These are phyloP conservation scores for Colletotrichum scovillei DNA, from an alignment of 2,329 filamentous ascomycete genomes.

Conservation along the genomic window DNA sequence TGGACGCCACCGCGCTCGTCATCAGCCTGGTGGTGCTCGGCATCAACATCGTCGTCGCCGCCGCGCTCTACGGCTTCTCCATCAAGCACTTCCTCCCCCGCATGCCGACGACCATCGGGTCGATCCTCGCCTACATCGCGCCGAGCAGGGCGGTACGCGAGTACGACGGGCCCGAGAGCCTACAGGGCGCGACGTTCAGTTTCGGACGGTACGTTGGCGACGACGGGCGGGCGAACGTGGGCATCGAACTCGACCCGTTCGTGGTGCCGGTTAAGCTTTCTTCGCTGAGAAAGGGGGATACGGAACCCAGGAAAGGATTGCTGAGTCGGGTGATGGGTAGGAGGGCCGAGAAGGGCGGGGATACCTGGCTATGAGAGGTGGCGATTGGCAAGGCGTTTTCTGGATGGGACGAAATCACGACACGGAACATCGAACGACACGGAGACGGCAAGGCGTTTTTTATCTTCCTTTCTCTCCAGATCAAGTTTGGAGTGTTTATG, in stretches of 20 bases:
- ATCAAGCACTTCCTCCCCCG: conserved; percentile 58
- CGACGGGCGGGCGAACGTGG: conserved; percentile 58
- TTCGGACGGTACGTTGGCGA: conserved; percentile 62
- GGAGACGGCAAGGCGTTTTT: too few species aligned
- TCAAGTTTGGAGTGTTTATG: too few species aligned
- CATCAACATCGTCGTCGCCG: conserved; percentile 54
- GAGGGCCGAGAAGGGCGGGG: neutral
- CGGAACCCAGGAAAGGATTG: conserved; percentile 10
- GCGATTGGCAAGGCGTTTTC: too few species aligned
- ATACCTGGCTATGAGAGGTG: conserved; percentile 23
- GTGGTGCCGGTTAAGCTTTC: conserved; percentile 45
- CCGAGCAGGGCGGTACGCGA: conserved; percentile 53
- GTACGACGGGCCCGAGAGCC: neutral
- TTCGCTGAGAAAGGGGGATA: conserved; percentile 22
- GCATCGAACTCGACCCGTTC: conserved; percentile 61
- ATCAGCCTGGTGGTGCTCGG: neutral
- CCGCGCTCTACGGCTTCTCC: conserved; percentile 53
- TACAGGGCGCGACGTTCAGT: conserved; percentile 46
- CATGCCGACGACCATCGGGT: conserved; percentile 62
- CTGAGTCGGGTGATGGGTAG: conserved; percentile 5
- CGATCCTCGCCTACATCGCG: conserved; percentile 58
- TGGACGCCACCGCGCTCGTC: too few species aligned
- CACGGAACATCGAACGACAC: too few species aligned
- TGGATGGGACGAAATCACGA: too few species aligned
- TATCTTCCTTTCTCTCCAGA: too few species aligned